Percentiles rank a stretch among this genome's conserved stretches.
These are phyloP conservation scores for Penicillium concentricum DNA, from an alignment of 2,329 filamentous ascomycete species.

Conservation along the genomic window DNA sequence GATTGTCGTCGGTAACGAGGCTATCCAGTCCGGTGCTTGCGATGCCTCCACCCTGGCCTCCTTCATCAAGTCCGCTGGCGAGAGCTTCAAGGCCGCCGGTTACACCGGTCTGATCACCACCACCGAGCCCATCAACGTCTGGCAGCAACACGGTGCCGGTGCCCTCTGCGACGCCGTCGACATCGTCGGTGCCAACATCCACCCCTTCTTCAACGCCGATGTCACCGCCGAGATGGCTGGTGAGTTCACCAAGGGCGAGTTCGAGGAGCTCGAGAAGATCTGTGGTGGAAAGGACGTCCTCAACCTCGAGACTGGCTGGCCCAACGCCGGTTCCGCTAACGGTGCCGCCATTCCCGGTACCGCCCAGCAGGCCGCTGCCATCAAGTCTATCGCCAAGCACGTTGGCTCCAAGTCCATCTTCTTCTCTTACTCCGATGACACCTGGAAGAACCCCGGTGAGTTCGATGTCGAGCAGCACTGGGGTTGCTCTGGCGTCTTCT, in stretches of 20 bases:
- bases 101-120: conserved; percentile 78
- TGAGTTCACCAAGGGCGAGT: conserved; percentile 70
- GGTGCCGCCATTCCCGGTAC: conserved; percentile 68
- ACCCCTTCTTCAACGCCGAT: conserved; percentile 86
- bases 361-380: conserved; percentile 67
- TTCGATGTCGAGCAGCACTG: conserved; percentile 79
- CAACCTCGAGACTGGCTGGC: conserved; percentile 93
- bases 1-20: conserved; percentile 88
- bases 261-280: conserved; percentile 66
- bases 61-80: conserved; percentile 69
- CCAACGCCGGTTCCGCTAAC: conserved; percentile 67
- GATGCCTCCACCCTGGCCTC: conserved; percentile 61
- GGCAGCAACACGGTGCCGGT: conserved; percentile 57
- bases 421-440: conserved; percentile 77
- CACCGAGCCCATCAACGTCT: conserved; percentile 78
- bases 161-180: conserved; percentile 73
- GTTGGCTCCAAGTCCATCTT: conserved; percentile 71
- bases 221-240: conserved; percentile 67
- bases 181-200: conserved; percentile 79
- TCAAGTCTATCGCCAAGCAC: conserved; percentile 65
- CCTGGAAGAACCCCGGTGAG: conserved; percentile 72
- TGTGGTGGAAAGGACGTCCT: conserved; percentile 72
- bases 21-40: conserved; percentile 72
- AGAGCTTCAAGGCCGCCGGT: conserved; percentile 60
- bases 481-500: conserved; percentile 62